Base-by-base conservation (phyloP, 306 rosid species). In the Medicago lupulina region DNA sequence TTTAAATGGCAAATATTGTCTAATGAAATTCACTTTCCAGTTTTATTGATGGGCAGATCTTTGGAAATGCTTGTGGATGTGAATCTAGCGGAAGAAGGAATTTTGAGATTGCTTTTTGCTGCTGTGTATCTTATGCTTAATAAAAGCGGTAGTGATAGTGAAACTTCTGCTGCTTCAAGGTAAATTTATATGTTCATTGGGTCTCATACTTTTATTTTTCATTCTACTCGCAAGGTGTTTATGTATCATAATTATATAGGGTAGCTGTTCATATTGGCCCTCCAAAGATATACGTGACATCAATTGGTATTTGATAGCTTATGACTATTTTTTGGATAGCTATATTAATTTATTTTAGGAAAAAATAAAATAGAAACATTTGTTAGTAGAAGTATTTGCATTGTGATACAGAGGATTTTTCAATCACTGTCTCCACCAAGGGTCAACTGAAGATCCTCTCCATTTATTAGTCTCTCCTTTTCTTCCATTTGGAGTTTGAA, bases 161-260 rank as follows among this genome's bases (percentile, higher is more conserved):
- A 93, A 76, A 83, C 86, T 78, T 94, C 97, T 83, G 91, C 95
- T 67, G 95, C 97, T 63, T 91, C 97, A 69, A 90, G 98, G 98
- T 94, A 85, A 76, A 69, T 80, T 60, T 77, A 61, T 72, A 78
- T 57, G 70, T 76, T 67, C 31, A 67, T 80, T 54, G 49, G 69
- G 23, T 39, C 60, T 61, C 10, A 66, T 59, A 46, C 67, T 17
- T 72, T 25, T 66, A 36, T 75, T 66, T 50, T 79, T 36, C 62
- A 19, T 55, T 55, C 60, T 59, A 58, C 14, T 49, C 46, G 49
- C 17, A 38, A 57, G 71, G 39, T 72, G 43, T n/a, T 70, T 5
- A 1, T 17, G 66, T 44, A 38, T 46, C 65, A 18, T 60, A 70
- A 71, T 49, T 34, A 41, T 68, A 28, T 19, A 19, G 59, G 25